Evolutionary conservation across 371 early-diverging fungal genomes (phyloP), one percentile per base, ranked within the genome.

Genomic region (Saksenaea vasiformis): DNA sequence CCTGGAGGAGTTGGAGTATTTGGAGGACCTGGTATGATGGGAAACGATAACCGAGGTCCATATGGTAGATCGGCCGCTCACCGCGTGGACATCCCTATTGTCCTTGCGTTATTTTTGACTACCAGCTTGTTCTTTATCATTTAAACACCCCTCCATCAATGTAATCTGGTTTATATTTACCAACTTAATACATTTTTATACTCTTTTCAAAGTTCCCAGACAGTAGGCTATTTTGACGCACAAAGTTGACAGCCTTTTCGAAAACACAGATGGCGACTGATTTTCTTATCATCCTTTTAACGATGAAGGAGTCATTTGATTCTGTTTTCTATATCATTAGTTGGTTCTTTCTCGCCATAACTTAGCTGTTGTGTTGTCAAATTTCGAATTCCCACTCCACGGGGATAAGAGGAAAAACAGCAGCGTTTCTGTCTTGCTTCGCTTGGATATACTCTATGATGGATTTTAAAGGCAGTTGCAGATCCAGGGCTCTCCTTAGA

Each of bases 401-500:
- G 31, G 31, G 31, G 31, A 31, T 31, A 31, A 4, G 31, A 31
- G 31, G 31, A 31, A 31, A 31, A 31, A 41, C 15, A 38, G 22
- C 3, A 17, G 5, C n/a, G 19, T 22, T 22, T 22, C 22, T 47
- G 1, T 11, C 51, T 24, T 22, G 17, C 22, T 47, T 26, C 51
- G 51, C 51, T 22, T 47, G 51, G n/a, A 47, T 47, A 47, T 41
- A 17, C 22, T 47, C 22, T 7, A 47, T 47, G 51, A 22, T 22
- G 24, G 51, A 47, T 47, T 47, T 22, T 22, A 47, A 47, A 47
- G 24, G 51, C 51, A 47, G 51, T 47, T 47, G 51, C 51, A 47
- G 51, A 47, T 47, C 51, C 51, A 47, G 51, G 51, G 22, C 51
- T 47, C 51, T 47, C 51, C 51, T 47, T 47, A 47, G 51, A 47